Conservation (phyloP, 2,329 filamentous ascomycete genomes). For the Beauveria caledonica region DNA sequence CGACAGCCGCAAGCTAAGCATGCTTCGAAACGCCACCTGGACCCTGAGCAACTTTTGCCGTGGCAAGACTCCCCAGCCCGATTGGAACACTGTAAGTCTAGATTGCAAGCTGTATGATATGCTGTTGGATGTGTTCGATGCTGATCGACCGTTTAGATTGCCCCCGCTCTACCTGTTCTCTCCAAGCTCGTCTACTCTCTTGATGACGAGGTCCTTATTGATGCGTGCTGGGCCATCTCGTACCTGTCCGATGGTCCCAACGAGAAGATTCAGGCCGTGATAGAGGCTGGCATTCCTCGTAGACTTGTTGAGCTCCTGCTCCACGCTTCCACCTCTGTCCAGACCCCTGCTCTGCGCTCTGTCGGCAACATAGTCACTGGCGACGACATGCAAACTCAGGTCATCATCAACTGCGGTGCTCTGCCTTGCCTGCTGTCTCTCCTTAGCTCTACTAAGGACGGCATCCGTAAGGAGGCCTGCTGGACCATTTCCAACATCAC, state of each 20-base stretch:
- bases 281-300: constrained; percentile 94
- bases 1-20: constrained; percentile 97
- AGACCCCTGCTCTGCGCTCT: constrained; percentile 92
- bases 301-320: constrained; percentile 94
- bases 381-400: constrained; percentile 96
- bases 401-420: constrained; percentile 97
- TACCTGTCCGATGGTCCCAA: constrained; percentile 97
- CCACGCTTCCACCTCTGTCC: constrained; percentile 96
- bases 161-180: constrained; percentile 87
- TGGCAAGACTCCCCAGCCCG: constrained; percentile 97
- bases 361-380: constrained; percentile 99
- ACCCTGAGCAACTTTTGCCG: constrained; percentile 99
- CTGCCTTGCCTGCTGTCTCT: constrained; percentile 88
- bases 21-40: constrained; percentile 98
- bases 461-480: constrained; percentile 98
- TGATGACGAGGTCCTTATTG: constrained; percentile 95
- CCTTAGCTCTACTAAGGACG: constrained; percentile 94
- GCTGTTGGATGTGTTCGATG: constrained; percentile 12
- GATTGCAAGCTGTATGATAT: neutral
- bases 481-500: constrained; percentile 99
- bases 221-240: constrained; percentile 99
- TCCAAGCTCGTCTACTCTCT: constrained; percentile 97
- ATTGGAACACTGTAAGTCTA: constrained; percentile 82
- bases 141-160: constrained; percentile 54
- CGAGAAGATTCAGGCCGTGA: constrained; percentile 98